phyloP scores from a whole-genome alignment of 306 rosid genomes.

The Quillaja saponaria region DNA sequence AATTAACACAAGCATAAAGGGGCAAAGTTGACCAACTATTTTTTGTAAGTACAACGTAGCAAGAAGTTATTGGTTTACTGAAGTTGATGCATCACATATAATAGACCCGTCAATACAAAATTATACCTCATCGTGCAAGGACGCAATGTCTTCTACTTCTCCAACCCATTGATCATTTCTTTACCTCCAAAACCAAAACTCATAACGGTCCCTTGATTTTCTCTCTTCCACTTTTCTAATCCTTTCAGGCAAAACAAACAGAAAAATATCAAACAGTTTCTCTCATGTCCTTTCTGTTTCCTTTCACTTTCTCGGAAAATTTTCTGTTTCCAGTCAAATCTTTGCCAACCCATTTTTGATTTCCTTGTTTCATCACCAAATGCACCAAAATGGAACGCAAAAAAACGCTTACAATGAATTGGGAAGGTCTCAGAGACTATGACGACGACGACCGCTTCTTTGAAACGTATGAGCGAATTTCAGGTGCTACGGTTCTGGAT shows the following conservation, averaged over 20 bases:
- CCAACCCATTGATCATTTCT: slow-evolving; percentile 42
- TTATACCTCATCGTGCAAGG: not conserved
- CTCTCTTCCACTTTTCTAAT: slow-evolving; percentile 40
- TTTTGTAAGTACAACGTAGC: slow-evolving; percentile 18
- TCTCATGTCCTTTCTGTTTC: not conserved
- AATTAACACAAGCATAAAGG: no score
- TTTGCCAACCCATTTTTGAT: not conserved
- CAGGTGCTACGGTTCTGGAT: slow-evolving; percentile 25
- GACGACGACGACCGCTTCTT: slow-evolving; percentile 45
- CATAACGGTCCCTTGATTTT: slow-evolving; percentile 35
- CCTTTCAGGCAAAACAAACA: not conserved
- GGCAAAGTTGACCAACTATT: not conserved
- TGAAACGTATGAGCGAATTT: slow-evolving; percentile 28
- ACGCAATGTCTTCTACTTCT: slow-evolving; percentile 18
- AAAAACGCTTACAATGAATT: slow-evolving; percentile 51
- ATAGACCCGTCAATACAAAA: not conserved
- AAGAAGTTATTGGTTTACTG: not conserved
- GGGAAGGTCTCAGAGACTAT: slow-evolving; percentile 59
- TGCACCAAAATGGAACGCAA: slow-evolving; percentile 45
- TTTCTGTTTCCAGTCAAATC: not conserved
- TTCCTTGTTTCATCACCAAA: not conserved
- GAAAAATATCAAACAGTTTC: not conserved
- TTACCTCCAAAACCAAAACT: slow-evolving; percentile 39
- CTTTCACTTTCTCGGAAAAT: not conserved
- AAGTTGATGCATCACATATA: not conserved